Conservation (phyloP, 129 eudicot genomes). For the Flaveria bidentis region DNA sequence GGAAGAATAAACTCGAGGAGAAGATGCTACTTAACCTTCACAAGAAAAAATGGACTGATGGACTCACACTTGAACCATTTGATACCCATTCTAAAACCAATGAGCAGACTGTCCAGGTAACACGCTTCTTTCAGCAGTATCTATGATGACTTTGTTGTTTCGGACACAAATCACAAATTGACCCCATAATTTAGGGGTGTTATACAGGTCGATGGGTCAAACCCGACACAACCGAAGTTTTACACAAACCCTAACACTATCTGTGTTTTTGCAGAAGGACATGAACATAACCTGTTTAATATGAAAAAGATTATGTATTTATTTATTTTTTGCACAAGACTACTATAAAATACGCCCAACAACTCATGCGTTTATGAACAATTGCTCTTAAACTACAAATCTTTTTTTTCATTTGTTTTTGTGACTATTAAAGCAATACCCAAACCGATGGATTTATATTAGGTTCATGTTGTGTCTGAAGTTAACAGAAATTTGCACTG, state of each 20-base stretch:
- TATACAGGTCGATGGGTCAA: not conserved
- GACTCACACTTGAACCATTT: constrained; percentile 73
- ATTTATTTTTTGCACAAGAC: not conserved
- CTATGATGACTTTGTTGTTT: not conserved
- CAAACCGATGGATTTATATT: not conserved
- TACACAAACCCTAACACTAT: not conserved
- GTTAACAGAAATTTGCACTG: not conserved
- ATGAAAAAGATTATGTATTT: not conserved
- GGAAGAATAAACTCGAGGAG: constrained; percentile 92
- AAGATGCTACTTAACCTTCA: constrained; percentile 88
- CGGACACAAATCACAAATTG: not conserved
- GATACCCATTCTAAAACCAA: constrained; percentile 85
- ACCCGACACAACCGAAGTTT: not conserved
- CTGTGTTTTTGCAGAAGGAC: not conserved
- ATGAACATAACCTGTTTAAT: not conserved
- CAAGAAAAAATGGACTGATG: constrained; percentile 94
- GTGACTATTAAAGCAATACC: not conserved
- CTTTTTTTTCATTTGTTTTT: not conserved
- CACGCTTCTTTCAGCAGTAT: not conserved
- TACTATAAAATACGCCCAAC: not conserved
- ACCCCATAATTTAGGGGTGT: not conserved
- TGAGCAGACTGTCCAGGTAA: constrained; percentile 85
- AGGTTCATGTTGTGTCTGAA: not conserved
- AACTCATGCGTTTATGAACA: not conserved
- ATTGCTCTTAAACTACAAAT: not conserved